These are phyloP conservation scores for Suillus alpinus DNA, from an alignment of 768 basidiomycete genomes.

Conservation along the genomic window DNA sequence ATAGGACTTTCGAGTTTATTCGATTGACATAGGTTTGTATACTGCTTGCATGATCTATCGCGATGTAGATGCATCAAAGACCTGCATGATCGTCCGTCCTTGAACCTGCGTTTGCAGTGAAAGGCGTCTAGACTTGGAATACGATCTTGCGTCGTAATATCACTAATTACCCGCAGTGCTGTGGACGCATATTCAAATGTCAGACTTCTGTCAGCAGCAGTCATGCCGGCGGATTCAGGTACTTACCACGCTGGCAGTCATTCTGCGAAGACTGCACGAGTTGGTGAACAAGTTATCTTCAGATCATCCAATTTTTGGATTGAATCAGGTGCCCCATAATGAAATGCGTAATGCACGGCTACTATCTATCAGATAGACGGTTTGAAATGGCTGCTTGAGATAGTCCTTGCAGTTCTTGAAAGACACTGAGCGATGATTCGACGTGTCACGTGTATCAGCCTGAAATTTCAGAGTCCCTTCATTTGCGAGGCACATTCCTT, in stretches of 20 bases:
- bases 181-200: not conserved
- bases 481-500: not conserved
- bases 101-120: not conserved
- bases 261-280: not conserved
- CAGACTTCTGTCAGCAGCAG: not conserved
- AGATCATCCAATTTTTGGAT: not conserved
- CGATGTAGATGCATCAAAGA: not conserved
- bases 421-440: too few species aligned
- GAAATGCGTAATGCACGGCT: not conserved
- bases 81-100: not conserved
- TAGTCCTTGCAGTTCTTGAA: not conserved
- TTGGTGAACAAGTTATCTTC: not conserved
- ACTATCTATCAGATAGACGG: not conserved
- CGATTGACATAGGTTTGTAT: not conserved
- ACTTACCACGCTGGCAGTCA: not conserved
- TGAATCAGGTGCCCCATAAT: not conserved
- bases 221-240: not conserved
- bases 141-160: not conserved
- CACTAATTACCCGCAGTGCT: not conserved
- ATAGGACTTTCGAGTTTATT: not conserved
- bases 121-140: not conserved
- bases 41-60: not conserved
- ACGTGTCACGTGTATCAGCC: not conserved
- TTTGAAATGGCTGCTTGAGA: not conserved
- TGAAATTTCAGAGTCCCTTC: not conserved